Evolutionary conservation across 345 rosid species (phyloP), one percentile per base, ranked within the genome.

Genomic region (Brassica juncea): DNA sequence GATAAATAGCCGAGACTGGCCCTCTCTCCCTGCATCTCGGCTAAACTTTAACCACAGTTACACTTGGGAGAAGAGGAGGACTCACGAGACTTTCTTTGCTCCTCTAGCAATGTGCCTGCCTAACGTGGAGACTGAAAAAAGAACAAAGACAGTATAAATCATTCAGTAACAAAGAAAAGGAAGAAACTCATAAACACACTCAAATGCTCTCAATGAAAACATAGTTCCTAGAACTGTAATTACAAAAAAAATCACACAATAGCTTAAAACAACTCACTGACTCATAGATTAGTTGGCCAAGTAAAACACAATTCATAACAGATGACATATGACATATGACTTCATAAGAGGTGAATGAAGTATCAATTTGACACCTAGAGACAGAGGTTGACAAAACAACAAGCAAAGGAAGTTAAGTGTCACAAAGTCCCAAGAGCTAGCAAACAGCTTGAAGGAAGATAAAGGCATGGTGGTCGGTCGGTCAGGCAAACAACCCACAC

Each of bases 11-110:
- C 89, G 42, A 92, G 72, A 1, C 87, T 83, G 82, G 90, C 89
- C 87, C 91, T 89, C 78, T 89, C 92, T 85, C 94, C 92, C 87
- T 89, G 97, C 98, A 94, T 94, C 71, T 61, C 63, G 71, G 70
- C 78, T 82, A 87, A 79, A 82, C 59, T 76, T 68, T 47, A 32
- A 79, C 65, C 75, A 73, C 65, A 68, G 59, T 61, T 52, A 60
- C 79, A 68, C 75, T 73, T 70, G 49, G 44, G 74, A 66, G 32
- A 25, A 34, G 72, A 52, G 35, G 23, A 70, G 35, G 23, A 70
- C 84, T 71, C 82, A 64, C 71, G 47, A 81, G 76, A 78, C 37
- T 71, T 60, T 55, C 80, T 82, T 65, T 15, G 58, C 70, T 80
- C 58, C 62, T 60, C 31, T 19, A 52, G 54, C 79, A 78, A 83